Evolutionary conservation across 192 early-diverging fungal genomes (phyloP).

Genomic region (Oehlia diaphana): DNA sequence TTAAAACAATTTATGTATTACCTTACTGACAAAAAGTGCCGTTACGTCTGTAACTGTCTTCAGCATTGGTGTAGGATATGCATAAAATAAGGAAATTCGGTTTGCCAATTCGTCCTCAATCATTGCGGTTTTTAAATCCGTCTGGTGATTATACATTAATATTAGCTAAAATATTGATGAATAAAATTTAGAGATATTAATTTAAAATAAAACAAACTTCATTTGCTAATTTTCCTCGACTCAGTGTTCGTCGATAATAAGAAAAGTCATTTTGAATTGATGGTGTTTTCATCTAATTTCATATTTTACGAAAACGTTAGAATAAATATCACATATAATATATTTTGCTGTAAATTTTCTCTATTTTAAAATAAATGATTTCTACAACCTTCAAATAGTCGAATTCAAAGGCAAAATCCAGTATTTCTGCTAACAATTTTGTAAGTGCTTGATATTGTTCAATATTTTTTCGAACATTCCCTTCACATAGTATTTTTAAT

Average conservation of each 20-base stretch:
- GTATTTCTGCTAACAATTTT: constrained; percentile 76
- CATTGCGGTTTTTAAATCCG: constrained; percentile 59
- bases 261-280: constrained; percentile 97
- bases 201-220: constrained; percentile 40
- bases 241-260: constrained; percentile 90
- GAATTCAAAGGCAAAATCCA: constrained; percentile 89
- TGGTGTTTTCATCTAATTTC: constrained; percentile 68
- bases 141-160: constrained; percentile 1
- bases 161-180: background rate
- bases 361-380: background rate
- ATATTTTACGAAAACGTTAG: constrained; percentile 31
- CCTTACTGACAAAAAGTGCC: constrained; percentile 63
- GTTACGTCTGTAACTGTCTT: constrained; percentile 85
- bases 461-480: constrained; percentile 64
- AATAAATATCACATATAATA: constrained; percentile 33
- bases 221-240: constrained; percentile 69
- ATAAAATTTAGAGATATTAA: background rate
- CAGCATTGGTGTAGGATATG: constrained; percentile 92
- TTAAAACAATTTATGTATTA: constrained; percentile 26
- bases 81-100: constrained; percentile 94
- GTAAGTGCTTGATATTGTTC: constrained; percentile 79
- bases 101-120: constrained; percentile 88
- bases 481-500: constrained; percentile 65
- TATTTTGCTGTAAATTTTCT: background rate
- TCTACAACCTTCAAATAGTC: constrained; percentile 82